phyloP scores from a whole-genome alignment of 2,329 filamentous ascomycete genomes.

The Alternaria viburni region DNA sequence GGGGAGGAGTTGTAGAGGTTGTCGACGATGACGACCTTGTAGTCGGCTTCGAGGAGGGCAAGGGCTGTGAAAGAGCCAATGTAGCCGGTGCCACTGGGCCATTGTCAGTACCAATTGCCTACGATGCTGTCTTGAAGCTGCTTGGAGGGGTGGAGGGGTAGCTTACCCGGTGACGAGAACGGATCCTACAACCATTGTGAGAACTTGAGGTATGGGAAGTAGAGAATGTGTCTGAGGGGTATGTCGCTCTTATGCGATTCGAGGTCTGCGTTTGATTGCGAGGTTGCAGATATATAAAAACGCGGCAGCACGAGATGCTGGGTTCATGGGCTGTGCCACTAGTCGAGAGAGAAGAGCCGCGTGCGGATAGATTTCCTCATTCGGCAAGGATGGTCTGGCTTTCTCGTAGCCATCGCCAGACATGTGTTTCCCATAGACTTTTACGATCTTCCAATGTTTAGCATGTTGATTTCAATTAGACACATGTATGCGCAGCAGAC shows the following conservation, averaged over 20 bases:
- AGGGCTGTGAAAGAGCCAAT: slow-evolving; percentile 97
- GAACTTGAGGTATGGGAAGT: not conserved
- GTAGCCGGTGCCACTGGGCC: slow-evolving; percentile 88
- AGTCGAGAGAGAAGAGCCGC: slow-evolving; percentile 8
- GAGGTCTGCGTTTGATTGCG: slow-evolving; percentile 8
- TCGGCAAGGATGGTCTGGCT: slow-evolving; percentile 5
- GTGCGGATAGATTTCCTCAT: slow-evolving; percentile 27
- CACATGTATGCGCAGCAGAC: not conserved
- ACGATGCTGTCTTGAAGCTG: slow-evolving; percentile 2
- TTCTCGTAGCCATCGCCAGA: not conserved
- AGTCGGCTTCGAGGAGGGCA: slow-evolving; percentile 88
- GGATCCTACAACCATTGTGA: slow-evolving; percentile 77
- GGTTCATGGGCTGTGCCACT: slow-evolving; percentile 18
- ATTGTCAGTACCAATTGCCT: slow-evolving; percentile 11
- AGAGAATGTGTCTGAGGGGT: not conserved
- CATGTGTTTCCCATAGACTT: not conserved
- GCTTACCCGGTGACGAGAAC: slow-evolving; percentile 89
- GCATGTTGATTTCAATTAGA: not conserved
- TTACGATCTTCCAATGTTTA: not conserved
- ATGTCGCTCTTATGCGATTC: not conserved
- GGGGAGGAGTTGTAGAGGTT: slow-evolving; percentile 96
- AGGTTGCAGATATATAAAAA: slow-evolving; percentile 27
- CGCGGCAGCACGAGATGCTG: slow-evolving; percentile 20
- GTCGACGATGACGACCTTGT: slow-evolving; percentile 96
- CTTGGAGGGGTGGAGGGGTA: slow-evolving; percentile 38